phyloP scores from a whole-genome alignment of 2,329 filamentous ascomycete genomes.

The Teratosphaeria viscida region DNA sequence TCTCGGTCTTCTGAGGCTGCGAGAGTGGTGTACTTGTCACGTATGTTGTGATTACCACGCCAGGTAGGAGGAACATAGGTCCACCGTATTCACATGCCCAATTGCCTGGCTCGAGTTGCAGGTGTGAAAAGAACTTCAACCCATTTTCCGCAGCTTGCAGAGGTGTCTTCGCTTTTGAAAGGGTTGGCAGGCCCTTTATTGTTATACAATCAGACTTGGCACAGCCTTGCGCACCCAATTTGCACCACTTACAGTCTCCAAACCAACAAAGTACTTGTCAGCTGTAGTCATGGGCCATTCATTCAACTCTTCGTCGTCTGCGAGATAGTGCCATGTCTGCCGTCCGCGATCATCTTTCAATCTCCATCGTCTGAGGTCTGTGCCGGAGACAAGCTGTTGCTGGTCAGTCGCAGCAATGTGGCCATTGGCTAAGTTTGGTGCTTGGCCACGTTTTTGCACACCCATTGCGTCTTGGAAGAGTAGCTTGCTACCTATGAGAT shows the following conservation, averaged over 20 bases:
- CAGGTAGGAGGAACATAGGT: conserved; percentile 88
- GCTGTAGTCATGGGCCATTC: conserved; percentile 77
- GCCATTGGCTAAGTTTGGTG: conserved; percentile 11
- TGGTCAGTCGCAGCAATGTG: conserved; percentile 3
- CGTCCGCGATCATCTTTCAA: conserved; percentile 71
- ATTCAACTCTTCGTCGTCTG: conserved; percentile 57
- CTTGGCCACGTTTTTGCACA: conserved; percentile 10
- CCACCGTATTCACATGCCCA: conserved; percentile 98
- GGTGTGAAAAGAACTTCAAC: conserved; percentile 74
- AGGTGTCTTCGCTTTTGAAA: conserved; percentile 60
- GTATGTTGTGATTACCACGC: conserved; percentile 76
- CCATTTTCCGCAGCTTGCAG: conserved; percentile 73
- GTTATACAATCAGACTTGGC: conserved; percentile 1
- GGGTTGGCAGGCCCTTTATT: conserved; percentile 53
- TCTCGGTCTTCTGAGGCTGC: conserved; percentile 68
- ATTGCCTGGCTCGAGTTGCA: conserved; percentile 80
- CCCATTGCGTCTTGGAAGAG: conserved; percentile 3
- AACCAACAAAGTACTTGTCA: conserved; percentile 80
- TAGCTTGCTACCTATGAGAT: too few relatives aligned
- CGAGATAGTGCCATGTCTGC: conserved; percentile 89
- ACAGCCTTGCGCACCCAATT: background rate
- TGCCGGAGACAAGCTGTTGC: conserved; percentile 29
- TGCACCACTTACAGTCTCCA: conserved; percentile 58
- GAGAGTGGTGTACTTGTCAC: conserved; percentile 81
- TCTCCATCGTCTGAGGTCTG: conserved; percentile 76